A percentile compares a stretch with the other conserved stretches of the same genome.
These are phyloP conservation scores for Lodderomyces jiufengensis DNA, from an alignment of 1,139 yeast genomes.

Conservation along the genomic window DNA sequence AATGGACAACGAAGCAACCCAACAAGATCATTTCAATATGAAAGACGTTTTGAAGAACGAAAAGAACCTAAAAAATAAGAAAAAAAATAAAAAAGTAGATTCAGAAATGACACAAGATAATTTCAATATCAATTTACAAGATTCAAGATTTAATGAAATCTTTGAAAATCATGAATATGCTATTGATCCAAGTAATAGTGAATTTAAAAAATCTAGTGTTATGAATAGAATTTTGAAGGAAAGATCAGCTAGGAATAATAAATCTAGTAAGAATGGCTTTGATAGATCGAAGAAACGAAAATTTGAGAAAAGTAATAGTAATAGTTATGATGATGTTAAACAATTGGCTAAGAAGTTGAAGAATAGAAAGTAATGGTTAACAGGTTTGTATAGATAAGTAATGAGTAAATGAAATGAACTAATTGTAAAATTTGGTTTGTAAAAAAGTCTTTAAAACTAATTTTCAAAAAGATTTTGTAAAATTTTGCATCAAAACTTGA, in stretches of 20 bases:
- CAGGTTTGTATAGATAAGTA: no score
- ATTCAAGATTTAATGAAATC: slow-evolving; percentile 84
- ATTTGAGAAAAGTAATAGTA: slow-evolving; percentile 12
- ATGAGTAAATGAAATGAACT: no score
- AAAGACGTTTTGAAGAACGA: slow-evolving; percentile 73
- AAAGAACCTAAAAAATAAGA: slow-evolving; percentile 52
- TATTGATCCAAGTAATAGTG: slow-evolving; percentile 85
- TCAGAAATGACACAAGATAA: slow-evolving; percentile 52
- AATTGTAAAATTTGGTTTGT: no score
- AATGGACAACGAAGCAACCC: slow-evolving; percentile 58
- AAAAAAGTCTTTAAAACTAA: no score
- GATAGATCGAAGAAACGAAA: slow-evolving; percentile 9
- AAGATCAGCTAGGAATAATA: slow-evolving; percentile 53
- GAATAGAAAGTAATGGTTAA: slow-evolving; percentile 19
- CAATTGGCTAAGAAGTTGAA: slow-evolving; percentile 38
- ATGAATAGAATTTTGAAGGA: slow-evolving; percentile 80
- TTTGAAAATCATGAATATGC: slow-evolving; percentile 90
- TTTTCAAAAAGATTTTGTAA: no score
- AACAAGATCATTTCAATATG: slow-evolving; percentile 68
- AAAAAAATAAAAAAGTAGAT: slow-evolving; percentile 38
- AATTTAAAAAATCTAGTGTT: slow-evolving; percentile 80
- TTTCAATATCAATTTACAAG: slow-evolving; percentile 65
- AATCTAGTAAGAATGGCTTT: slow-evolving; percentile 6
- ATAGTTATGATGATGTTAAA: slow-evolving; percentile 13
- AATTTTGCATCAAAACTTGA: no score